Evolutionary conservation across 768 basidiomycete genomes (phyloP), one percentile per base, ranked within the genome.

Genomic region (Termitomyces sp.): DNA sequence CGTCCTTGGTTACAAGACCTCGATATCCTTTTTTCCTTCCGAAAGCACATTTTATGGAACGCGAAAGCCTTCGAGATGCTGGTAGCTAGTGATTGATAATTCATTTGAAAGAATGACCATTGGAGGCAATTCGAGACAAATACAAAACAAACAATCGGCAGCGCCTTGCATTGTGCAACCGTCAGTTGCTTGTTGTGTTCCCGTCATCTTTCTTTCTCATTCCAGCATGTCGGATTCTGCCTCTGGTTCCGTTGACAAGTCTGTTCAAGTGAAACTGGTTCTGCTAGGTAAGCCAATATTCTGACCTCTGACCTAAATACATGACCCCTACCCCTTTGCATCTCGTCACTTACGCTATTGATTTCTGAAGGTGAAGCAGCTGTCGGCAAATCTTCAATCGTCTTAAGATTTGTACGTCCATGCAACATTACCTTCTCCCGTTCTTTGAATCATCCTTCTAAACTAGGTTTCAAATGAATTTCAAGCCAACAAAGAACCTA

Each of bases 371-470:
- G 96, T 65, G 96, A 99, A 79, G 95, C 96, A 59, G 96, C 96
- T 53, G 96, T 99, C 44, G 96, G 96, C 59, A 99, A 99, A 81
- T 97, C 95, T 10, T 97, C 94, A n/a, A 87, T 99, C 53, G 96
- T 98, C 45, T 83, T 98, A 58, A 87, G 96, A 72, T 99, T 99
- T 73, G 95, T 97, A 71, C 64, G 90, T 77, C 41, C 25, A 50
- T 50, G 34, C 48, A 51, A 21, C 27, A 19, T 49, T 25, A 35
- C 29, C 34, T 40, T 29, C 40, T 52, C 45, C 50, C 58, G 29
- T 32, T 64, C 62, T 48, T 44, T 54, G 62, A 44, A 64, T 59
- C 29, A 63, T 60, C 45, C 52, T 47, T 27, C 55, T 34, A 40
- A 50, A 58, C 40, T 56, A 94, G 92, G 92, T 94, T 53, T 90